Conservation (phyloP, 225 moss, liverwort and hornwort genomes). For the Marchantia paleacea region DNA sequence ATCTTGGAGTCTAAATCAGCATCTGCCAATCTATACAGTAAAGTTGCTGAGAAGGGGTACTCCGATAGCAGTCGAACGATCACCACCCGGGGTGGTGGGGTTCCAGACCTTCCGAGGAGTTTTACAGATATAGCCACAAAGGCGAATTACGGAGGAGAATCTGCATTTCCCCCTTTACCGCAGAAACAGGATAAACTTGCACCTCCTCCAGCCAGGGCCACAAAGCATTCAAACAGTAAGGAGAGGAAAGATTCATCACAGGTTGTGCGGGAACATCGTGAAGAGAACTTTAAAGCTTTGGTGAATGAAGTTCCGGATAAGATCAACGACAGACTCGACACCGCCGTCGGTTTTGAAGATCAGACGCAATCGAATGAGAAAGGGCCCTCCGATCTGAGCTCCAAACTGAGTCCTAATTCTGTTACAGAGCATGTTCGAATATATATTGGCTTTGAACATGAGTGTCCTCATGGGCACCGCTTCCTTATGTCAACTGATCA, state of each 20-base stretch:
- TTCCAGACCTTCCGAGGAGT: conserved; percentile 39
- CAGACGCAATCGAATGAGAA: conserved; percentile 27
- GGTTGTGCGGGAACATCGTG: conserved; percentile 35
- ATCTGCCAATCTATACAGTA: conserved; percentile 43
- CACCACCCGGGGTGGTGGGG: conserved; percentile 20
- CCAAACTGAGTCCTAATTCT: conserved; percentile 25
- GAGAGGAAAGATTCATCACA: conserved; percentile 33
- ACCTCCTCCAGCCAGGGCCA: conserved; percentile 44
- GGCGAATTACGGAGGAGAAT: conserved; percentile 71
- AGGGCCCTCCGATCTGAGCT: not conserved
- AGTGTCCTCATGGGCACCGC: conserved; percentile 93
- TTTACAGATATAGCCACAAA: conserved; percentile 51
- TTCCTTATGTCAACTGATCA: conserved; percentile 69
- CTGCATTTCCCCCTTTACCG: conserved; percentile 86
- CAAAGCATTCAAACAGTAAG: conserved; percentile 41
- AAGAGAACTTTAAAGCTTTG: conserved; percentile 30
- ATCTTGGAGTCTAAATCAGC: conserved; percentile 45
- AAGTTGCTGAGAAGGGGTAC: conserved; percentile 55
- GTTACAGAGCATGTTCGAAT: conserved; percentile 50
- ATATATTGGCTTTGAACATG: conserved; percentile 92
- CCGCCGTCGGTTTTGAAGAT: conserved; percentile 39
- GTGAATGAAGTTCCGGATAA: conserved; percentile 28
- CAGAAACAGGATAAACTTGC: conserved; percentile 61
- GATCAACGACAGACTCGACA: conserved; percentile 36
- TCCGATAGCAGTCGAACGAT: conserved; percentile 12